Percentiles rank a stretch among this genome's conserved stretches.
These are phyloP conservation scores for Rhodomyrtus tomentosa DNA, from an alignment of 345 rosid species.

Conservation along the genomic window DNA sequence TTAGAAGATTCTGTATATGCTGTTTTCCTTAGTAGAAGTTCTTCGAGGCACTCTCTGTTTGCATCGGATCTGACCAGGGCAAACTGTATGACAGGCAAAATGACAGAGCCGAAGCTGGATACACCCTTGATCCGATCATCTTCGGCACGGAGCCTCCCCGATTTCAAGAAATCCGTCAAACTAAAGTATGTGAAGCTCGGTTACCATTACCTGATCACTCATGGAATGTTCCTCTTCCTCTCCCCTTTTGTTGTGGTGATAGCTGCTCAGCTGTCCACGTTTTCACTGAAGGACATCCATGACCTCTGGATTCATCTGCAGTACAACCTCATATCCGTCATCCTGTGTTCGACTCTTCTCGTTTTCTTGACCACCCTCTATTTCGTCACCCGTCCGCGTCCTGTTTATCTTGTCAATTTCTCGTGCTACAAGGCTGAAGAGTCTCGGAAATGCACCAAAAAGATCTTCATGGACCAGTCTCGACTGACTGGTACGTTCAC, in stretches of 20 bases:
- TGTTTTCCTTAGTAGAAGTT: not conserved
- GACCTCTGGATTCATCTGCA: slow-evolving; percentile 5
- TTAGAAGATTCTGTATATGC: not conserved
- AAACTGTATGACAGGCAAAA: not conserved
- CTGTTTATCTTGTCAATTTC: slow-evolving; percentile 21
- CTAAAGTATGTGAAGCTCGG: slow-evolving; percentile 8
- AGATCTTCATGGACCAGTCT: slow-evolving; percentile 22
- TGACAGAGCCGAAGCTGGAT: slow-evolving; percentile 1
- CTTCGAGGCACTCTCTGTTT: not conserved
- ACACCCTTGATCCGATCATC: not conserved
- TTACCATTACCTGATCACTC: slow-evolving; percentile 6
- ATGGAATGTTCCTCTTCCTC: slow-evolving; percentile 6
- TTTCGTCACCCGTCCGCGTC: slow-evolving; percentile 12
- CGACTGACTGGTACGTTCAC: slow-evolving; percentile 10
- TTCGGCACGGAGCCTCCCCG: slow-evolving; percentile 1
- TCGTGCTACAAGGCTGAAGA: slow-evolving; percentile 26
- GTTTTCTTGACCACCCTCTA: slow-evolving; percentile 4
- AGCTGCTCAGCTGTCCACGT: slow-evolving; percentile 4
- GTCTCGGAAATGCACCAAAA: slow-evolving; percentile 19
- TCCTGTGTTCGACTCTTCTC: slow-evolving; percentile 3
- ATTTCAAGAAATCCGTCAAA: slow-evolving; percentile 6
- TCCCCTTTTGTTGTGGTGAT: not conserved
- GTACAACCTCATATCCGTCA: slow-evolving; percentile 2
- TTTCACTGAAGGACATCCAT: slow-evolving; percentile 2
- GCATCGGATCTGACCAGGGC: not conserved